Evolutionary conservation across 441 rosid genomes (phyloP), one percentile per base, ranked within the genome.

Genomic region (Raphanus hybrid): DNA sequence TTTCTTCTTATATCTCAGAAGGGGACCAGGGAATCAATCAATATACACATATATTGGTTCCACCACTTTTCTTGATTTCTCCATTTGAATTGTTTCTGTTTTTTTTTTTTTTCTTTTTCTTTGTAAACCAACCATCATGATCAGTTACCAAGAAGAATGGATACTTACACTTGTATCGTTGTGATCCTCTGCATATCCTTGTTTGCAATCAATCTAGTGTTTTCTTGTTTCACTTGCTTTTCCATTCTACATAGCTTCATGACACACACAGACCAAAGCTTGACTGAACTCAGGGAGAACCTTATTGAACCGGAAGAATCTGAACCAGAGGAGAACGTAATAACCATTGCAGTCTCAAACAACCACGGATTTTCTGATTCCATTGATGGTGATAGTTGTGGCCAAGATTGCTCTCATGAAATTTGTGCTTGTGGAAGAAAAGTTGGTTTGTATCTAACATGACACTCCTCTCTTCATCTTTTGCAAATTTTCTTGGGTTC

Each of bases 351-450:
- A 39, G 43, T 69, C 57, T 68, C 70, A 3, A 41, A 65, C 41
- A 68, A 73, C 70, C 78, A 68, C 27, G 74, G 37, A 61, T 78
- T 67, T 9, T 34, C 78, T 11, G 82, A 37, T 16, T 73, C 82
- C 71, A 63, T 34, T 29, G 27, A 63, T 8, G 45, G 16, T 58
- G 65, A 65, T 52, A 57, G 20, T 68, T 67, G 52, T 74, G 75
- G 58, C 29, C 78, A 74, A 54, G 74, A 43, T 62, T 78, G 78
- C 45, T 73, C 78, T 41, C 75, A 79, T 70, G 82, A 70, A 43
- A 79, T 79, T 45, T 79, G 82, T 39, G 68, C 67, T 45, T 79
- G 82, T 79, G 74, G 75, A 73, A 63, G 16, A 67, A 78, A 78
- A 68, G 64, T 39, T 55, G 35, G 43, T 29, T 43, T 52, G 4